Evolutionary conservation across 345 rosid species (phyloP).

Genomic region (Eucalyptus globulus): DNA sequence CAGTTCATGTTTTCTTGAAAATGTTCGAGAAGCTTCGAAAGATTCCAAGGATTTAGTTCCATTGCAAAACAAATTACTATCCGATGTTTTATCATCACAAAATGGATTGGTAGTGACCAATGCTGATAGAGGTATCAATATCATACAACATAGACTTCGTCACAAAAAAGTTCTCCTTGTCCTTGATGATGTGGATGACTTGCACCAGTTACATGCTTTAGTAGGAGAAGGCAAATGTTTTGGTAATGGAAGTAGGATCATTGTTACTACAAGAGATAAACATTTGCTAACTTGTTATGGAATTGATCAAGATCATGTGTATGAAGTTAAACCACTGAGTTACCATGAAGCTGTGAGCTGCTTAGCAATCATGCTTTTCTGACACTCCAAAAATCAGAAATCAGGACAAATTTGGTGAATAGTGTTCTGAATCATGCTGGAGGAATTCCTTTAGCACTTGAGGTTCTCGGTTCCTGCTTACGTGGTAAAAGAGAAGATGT

Average conservation of each 20-base stretch:
- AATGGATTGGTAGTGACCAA: accelerated
- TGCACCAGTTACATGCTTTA: background rate
- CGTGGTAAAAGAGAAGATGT: background rate
- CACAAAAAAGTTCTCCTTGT: background rate
- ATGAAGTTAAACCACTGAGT: accelerated
- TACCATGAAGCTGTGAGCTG: accelerated
- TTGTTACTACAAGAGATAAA: background rate
- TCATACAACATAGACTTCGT: background rate
- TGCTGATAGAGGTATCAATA: accelerated
- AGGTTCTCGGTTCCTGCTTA: background rate
- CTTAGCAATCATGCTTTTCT: background rate
- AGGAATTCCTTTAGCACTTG: background rate
- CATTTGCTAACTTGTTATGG: background rate
- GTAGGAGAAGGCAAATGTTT: background rate
- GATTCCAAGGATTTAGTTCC: background rate
- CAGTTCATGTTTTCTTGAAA: accelerated
- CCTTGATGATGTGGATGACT: background rate
- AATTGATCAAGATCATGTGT: background rate
- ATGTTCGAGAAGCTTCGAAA: no score
- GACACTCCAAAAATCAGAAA: accelerated
- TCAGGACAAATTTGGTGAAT: accelerated
- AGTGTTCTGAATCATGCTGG: accelerated
- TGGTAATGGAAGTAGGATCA: background rate
- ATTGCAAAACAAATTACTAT: background rate
- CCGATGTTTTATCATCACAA: accelerated